Conservation (phyloP, 2,329 filamentous ascomycete genomes). For the Coleophoma crateriformis region DNA sequence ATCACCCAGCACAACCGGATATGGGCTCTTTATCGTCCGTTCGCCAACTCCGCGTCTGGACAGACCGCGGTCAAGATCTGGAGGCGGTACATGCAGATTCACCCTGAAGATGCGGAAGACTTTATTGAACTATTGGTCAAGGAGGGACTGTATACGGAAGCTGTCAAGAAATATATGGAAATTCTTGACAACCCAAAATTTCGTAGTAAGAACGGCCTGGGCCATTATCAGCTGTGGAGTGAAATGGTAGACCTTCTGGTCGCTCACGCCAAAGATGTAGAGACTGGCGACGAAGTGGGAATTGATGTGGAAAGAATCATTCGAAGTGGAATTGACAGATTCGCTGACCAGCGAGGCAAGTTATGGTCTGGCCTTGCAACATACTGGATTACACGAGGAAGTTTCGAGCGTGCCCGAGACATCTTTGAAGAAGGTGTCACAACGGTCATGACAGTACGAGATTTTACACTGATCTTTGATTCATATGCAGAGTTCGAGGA, state of each 20-base stretch:
- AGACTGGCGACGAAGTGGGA: constrained; percentile 72
- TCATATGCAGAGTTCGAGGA: constrained; percentile 97
- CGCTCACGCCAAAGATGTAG: constrained; percentile 79
- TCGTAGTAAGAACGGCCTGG: constrained; percentile 87
- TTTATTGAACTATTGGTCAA: constrained; percentile 86
- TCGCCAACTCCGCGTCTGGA: constrained; percentile 85
- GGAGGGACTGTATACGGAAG: constrained; percentile 81
- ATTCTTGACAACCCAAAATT: constrained; percentile 89
- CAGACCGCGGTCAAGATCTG: constrained; percentile 90
- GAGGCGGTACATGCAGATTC: constrained; percentile 94
- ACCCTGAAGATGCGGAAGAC: constrained; percentile 91
- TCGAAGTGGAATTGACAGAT: constrained; percentile 82
- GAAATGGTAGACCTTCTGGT: constrained; percentile 96
- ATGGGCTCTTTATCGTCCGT: constrained; percentile 86
- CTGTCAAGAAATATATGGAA: constrained; percentile 84
- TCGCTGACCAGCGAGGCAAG: constrained; percentile 90
- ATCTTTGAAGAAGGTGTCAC: constrained; percentile 95
- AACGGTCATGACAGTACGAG: constrained; percentile 96
- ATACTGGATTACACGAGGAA: constrained; percentile 91
- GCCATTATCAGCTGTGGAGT: constrained; percentile 93
- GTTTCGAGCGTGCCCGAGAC: constrained; percentile 88
- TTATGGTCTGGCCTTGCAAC: constrained; percentile 92
- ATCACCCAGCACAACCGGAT: constrained; percentile 94
- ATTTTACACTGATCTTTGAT: constrained; percentile 95
- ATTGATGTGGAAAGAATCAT: constrained; percentile 92